Percentiles rank a stretch among this genome's conserved stretches.
Conservation (phyloP, 805 yeast genomes). For the Wickerhamomyces queroliae region DNA sequence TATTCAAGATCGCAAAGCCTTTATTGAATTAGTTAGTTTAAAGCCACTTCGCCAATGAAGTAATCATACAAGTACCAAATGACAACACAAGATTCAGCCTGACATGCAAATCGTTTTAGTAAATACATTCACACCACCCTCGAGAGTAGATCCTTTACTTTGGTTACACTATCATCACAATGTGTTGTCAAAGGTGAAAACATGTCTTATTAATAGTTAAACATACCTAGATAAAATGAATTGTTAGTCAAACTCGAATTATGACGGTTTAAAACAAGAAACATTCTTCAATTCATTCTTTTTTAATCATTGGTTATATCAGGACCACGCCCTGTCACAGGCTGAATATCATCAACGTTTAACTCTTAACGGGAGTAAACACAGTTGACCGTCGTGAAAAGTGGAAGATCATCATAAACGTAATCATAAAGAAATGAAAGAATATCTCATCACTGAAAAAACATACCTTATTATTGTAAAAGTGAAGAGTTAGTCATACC, state of each 20-base stretch:
- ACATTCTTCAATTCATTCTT: not conserved
- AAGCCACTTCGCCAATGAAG: not conserved
- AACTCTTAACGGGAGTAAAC: conserved; percentile 42
- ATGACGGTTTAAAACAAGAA: not conserved
- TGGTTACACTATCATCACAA: conserved; percentile 3
- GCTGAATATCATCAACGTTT: conserved; percentile 70
- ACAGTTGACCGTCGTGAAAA: conserved; percentile 72
- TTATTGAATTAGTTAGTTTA: too few relatives aligned
- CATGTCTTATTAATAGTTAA: too few relatives aligned
- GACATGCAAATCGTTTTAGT: conserved; percentile 16
- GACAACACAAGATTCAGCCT: conserved; percentile 8
- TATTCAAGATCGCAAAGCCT: too few relatives aligned
- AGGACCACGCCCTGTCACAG: conserved; percentile 82
- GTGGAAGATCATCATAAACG: conserved; percentile 55
- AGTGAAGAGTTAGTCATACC: not conserved
- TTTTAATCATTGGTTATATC: conserved; percentile 14
- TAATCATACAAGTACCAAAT: too few relatives aligned
- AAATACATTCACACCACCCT: conserved; percentile 3
- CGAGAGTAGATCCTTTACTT: conserved; percentile 1
- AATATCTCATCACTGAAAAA: not conserved
- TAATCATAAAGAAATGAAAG: not conserved
- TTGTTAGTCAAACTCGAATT: not conserved
- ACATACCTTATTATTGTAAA: conserved; percentile 9
- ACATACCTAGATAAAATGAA: not conserved
- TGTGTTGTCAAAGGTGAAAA: not conserved